Percentiles rank a stretch among this genome's conserved stretches.
phyloP scores from a whole-genome alignment of 306 rosid species.

The Carpinus fangiana region DNA sequence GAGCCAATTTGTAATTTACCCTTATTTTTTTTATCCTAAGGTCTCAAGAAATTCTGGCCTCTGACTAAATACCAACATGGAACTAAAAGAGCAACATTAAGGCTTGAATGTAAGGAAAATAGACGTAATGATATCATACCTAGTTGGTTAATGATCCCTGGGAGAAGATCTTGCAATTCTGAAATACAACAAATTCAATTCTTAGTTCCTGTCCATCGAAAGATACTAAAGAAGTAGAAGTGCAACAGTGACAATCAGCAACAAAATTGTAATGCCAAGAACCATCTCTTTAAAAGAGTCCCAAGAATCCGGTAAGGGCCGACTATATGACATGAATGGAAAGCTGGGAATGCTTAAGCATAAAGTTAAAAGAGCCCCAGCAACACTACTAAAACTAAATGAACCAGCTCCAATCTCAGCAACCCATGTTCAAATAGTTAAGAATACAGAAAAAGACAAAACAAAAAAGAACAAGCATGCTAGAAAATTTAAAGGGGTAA shows the following conservation, averaged over 20 bases:
- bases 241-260: constrained; percentile 7
- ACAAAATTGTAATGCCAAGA: not conserved
- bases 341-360: not conserved
- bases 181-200: constrained; percentile 25
- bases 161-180: constrained; percentile 99
- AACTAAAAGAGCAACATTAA: not conserved
- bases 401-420: not conserved
- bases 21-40: not conserved
- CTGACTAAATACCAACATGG: not conserved
- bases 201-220: not conserved
- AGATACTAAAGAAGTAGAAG: not conserved
- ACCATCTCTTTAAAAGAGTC: not conserved
- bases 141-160: constrained; percentile 84
- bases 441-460: not conserved
- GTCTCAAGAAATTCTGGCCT: not conserved
- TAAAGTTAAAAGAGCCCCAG: not conserved
- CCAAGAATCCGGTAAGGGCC: not conserved
- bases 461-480: not conserved
- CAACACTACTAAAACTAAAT: not conserved
- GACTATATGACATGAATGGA: not conserved
- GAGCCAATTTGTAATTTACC: not conserved
- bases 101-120: not conserved
- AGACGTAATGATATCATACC: constrained; percentile 42
- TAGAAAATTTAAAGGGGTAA: not conserved
- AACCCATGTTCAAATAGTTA: not conserved